A percentile compares a stretch with the other conserved stretches of the same genome.
Conservation (phyloP, 768 basidiomycete species). For the Botryobasidium botryosum region DNA sequence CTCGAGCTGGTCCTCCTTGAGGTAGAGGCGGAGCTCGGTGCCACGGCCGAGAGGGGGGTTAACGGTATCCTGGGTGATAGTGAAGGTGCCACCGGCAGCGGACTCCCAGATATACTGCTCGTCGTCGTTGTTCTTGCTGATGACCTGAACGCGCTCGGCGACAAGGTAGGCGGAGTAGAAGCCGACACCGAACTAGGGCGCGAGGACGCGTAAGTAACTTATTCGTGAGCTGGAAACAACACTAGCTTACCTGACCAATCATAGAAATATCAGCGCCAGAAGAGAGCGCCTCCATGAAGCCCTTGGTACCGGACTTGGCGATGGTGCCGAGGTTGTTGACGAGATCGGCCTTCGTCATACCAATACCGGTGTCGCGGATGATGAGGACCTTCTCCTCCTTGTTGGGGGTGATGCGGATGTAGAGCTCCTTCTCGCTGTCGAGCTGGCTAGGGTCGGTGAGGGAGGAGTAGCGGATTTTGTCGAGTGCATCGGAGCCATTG, state of each 20-base stretch:
- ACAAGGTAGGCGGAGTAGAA: conserved; percentile 99
- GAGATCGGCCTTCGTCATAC: conserved; percentile 99
- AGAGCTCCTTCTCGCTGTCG: conserved; percentile 82
- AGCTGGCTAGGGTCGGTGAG: conserved; percentile 85
- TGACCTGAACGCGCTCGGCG: conserved; percentile 94
- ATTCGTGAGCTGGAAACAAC: conserved; percentile 13
- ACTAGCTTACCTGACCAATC: conserved; percentile 49
- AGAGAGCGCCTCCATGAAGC: conserved; percentile 96
- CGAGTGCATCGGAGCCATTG: conserved; percentile 93
- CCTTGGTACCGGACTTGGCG: conserved; percentile 85
- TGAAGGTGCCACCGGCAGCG: conserved; percentile 98
- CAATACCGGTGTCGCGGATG: conserved; percentile 92
- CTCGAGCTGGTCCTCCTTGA: conserved; percentile 98
- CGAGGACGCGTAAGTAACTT: not conserved
- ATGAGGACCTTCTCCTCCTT: conserved; percentile 85
- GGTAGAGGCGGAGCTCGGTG: conserved; percentile 75
- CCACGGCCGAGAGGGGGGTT: conserved; percentile 89
- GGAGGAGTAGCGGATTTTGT: conserved; percentile 96
- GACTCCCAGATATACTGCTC: conserved; percentile 99
- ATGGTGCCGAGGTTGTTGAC: conserved; percentile 98
- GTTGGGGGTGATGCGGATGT: conserved; percentile 87
- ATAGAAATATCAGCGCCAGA: conserved; percentile 44
- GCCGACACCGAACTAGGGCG: conserved; percentile 78
- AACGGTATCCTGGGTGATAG: conserved; percentile 84
- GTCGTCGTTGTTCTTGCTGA: conserved; percentile 99